Base-by-base conservation (phyloP, 106 monocot genomes). In the Dioscorea alata region DNA sequence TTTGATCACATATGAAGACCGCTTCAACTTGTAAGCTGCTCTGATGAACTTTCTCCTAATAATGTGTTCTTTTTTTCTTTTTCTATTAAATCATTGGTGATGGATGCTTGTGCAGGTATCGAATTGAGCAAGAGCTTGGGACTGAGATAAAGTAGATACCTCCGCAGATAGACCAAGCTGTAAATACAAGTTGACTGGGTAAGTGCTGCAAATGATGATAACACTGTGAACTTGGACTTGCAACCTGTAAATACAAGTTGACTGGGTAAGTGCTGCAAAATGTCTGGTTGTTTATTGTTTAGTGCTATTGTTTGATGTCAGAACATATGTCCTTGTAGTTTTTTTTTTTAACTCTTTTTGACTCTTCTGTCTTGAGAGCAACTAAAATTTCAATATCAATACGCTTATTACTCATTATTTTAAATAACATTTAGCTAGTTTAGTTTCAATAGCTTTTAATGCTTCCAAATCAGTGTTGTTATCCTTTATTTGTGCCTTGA, bases 71-170 rank as follows among this genome's bases (percentile, higher is more conserved):
- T 61, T 61, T 61, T 6, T 13, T 23, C 6, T 22, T 24, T 13
- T 61, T 42, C 24, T 9, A 23, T 24, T 24, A 61, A 22, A 24
- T 20, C 21, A 22, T 25, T 23, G 16, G 61, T 14, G 17, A 25
- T 63, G 25, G 4, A 14, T 63, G 10, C 8, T 16, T 28, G 25
- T 33, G 49, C 78, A 97, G 97, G 70, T 82, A 87, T 77, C 83
- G 87, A 78, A 92, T 93, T 63, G 92, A 99, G 75, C 86, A 99
- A 81, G 92, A 99, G 71, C 82, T 99, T 65, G 97, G 92, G 32
- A 93, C 97, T 56, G 97, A 97, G 68, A 97, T 97, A 56, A 92
- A 89, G 71, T 82, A 88, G 61, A 97, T 92, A 72, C 92, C 97
- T 57, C 89, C 85, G 13, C 89, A 97, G 73, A 92, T 97, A 25